phyloP scores from a whole-genome alignment of 2,329 filamentous ascomycete species.

The Xylaria sp. region DNA sequence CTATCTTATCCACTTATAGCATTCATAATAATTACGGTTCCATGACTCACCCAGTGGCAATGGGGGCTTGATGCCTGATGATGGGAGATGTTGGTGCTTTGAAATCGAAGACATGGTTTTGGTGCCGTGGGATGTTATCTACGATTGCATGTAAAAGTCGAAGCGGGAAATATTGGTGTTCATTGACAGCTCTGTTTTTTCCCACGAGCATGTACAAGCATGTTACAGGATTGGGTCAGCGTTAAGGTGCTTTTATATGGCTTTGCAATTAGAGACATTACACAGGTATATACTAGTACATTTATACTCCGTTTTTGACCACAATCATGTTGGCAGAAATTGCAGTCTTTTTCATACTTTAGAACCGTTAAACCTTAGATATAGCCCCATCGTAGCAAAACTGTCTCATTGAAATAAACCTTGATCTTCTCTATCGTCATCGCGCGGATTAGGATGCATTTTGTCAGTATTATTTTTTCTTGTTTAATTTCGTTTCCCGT shows the following conservation, averaged over 20 bases:
- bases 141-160: constrained; percentile 36
- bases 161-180: constrained; percentile 25
- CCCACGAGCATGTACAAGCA: constrained; percentile 20
- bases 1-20: constrained; percentile 34
- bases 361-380: neutral
- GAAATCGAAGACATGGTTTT: constrained; percentile 20
- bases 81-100: constrained; percentile 23
- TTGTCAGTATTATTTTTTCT: neutral
- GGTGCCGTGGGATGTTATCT: constrained; percentile 29
- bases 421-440: neutral
- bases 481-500: neutral
- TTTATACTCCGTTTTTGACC: neutral
- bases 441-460: too few species aligned
- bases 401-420: neutral
- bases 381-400: neutral
- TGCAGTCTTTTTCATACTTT: neutral
- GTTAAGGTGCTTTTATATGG: constrained; percentile 23
- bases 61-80: constrained; percentile 31
- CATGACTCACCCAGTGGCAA: constrained; percentile 22
- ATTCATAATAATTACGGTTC: constrained; percentile 49
- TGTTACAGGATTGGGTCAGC: constrained; percentile 26
- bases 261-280: constrained; percentile 31
- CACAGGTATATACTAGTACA: constrained; percentile 27
- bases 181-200: constrained; percentile 27
- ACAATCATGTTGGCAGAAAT: neutral